Conservation (phyloP, 2,329 filamentous ascomycete species). For the Sordariomycetes sp. region DNA sequence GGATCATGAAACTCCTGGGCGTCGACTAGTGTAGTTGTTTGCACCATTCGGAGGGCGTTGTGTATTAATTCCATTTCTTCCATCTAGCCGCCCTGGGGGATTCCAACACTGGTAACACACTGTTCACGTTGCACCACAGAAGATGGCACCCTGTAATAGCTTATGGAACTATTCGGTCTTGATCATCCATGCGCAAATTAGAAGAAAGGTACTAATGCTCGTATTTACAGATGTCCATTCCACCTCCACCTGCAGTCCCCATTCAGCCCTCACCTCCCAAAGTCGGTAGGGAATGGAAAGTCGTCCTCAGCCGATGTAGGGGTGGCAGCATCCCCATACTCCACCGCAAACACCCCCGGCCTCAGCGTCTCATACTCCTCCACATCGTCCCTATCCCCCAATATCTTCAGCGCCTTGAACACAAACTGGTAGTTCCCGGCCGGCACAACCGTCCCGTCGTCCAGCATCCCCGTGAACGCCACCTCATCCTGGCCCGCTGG, state of each 20-base stretch:
- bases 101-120: no score
- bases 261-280: background rate
- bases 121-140: no score
- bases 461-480: constrained; percentile 34
- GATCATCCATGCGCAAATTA: no score
- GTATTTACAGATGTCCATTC: constrained; percentile 17
- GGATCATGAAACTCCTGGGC: no score
- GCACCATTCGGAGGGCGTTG: no score
- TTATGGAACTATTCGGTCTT: no score
- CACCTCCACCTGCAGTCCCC: constrained; percentile 10
- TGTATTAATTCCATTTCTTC: no score
- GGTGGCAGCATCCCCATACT: constrained; percentile 18
- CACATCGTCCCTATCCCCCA: constrained; percentile 31
- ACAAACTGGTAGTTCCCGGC: constrained; percentile 38
- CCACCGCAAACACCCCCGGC: constrained; percentile 29
- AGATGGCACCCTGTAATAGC: no score
- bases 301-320: background rate
- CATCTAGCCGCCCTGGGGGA: no score
- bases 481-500: constrained; percentile 14
- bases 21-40: no score
- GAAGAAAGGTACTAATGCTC: background rate
- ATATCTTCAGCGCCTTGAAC: constrained; percentile 37
- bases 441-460: constrained; percentile 34
- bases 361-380: constrained; percentile 35
- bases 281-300: background rate